Base-by-base conservation (phyloP, 129 eudicot genomes). In the Lactuca saligna region DNA sequence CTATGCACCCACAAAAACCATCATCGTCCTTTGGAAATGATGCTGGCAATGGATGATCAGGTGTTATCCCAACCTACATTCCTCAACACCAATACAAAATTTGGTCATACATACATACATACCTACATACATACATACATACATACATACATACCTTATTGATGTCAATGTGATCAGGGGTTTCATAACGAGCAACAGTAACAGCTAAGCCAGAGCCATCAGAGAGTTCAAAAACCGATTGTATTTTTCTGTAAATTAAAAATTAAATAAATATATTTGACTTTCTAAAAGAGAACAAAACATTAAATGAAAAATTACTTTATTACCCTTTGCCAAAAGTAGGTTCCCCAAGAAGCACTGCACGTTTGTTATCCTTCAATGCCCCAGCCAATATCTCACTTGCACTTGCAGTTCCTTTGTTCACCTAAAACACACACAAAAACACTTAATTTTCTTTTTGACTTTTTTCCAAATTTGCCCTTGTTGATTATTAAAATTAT, bases 171-270 rank as follows among this genome's bases (percentile, higher is more conserved):
- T 89, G 99, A 74, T 87, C 97, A 72, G 99, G 99, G 53, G 99
- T 94, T 66, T 94, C 96, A 64, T 94, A 94, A 7, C 97, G 96
- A 73, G 99, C 99, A 85, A 94, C 99, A 13, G 99, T 94, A 42
- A 94, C 93, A 50, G 97, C 97, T 89, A 94, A 78, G 72, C 99
- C 99, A 83, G 99, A 94, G 54, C 99, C 99, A 87, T 94, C 99
- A 60, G 97, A 94, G 58, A 94, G 78, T 84, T 94, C 88, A 63
- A 94, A 94, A 46, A 94, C 99, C 60, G 99, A 94, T 34, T 94
- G 99, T 57, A 94, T 94, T 68, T 94, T 94, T 61, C 99, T 94
- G 90, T 31, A 65, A n/a, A 64, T 15, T 42, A 63, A 15, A 70
- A 57, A 63, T 13, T 13, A 69, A 72, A 79, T 73, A n/a, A 59